Evolutionary conservation across 75 land plant species (phyloP), one percentile per base, ranked within the genome.

Genomic region (Cryptomeria japonica): DNA sequence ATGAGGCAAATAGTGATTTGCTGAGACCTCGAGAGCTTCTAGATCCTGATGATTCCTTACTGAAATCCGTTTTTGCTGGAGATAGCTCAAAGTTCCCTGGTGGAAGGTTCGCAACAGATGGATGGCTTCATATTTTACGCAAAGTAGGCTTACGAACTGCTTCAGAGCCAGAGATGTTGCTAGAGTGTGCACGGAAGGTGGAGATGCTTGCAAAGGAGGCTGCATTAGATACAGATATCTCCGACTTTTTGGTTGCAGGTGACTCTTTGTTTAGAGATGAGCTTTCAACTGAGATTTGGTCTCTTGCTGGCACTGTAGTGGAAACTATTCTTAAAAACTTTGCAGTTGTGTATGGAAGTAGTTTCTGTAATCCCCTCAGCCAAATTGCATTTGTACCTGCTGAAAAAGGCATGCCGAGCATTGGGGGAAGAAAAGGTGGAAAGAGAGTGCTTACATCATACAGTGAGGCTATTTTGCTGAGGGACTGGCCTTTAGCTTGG

Each of bases 401-500:
- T 87, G 96, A 94, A 80, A 92, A 90, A 86, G 99, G 99, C 31
- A 90, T 98, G 58, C 99, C 97, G 14, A 87, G 61, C 88, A 87
- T 92, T 88, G 92, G 92, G 84, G 99, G 98, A 37, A 92, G 88
- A 87, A 91, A 88, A 83, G 91, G 94, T 88, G 93, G 95, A 68
- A 93, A 90, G 85, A 93, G 93, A 88, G 95, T 98, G n/a, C 94
- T 98, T 34, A 84, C 94, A 64, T 95, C 98, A 51, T 98, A 98
- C 70, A 91, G 87, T 87, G 95, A 95, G 82, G 95, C 96, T 53
- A 93, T 96, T 83, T 79, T 98, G 75, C 55, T 92, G 80, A 95
- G 91, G 80, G 99, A 98, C 88, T 98, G 99, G 99, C 96, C 98
- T 44, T 86, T 98, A 38, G 98, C 96, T 64, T 98, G 99, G 99